Conservation (phyloP, 306 rosid species). For the Quercus gilva region DNA sequence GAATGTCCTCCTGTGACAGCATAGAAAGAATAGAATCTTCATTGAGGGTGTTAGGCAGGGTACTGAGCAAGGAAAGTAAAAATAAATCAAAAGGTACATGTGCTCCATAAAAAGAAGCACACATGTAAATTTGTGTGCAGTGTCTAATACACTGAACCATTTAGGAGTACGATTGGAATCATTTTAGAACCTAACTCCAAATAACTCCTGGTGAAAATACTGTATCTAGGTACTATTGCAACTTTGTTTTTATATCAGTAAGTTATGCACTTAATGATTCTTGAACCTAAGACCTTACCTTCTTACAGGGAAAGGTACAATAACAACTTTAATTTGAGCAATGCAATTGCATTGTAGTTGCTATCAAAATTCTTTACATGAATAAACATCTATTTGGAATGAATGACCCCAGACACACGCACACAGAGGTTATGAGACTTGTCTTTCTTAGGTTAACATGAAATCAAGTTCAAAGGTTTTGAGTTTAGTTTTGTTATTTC, state of each 20-base stretch:
- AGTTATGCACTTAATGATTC: not conserved
- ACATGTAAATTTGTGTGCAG: too few species aligned
- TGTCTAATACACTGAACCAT: too few species aligned
- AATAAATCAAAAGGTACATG: not conserved
- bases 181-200: too few species aligned
- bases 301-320: not conserved
- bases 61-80: not conserved
- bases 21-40: slow-evolving; percentile 1
- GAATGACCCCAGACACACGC: not conserved
- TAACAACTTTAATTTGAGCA: not conserved
- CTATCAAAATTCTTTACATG: not conserved
- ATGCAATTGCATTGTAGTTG: not conserved
- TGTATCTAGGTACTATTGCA: too few species aligned
- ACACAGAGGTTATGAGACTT: not conserved
- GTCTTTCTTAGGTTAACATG: not conserved
- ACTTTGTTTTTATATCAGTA: not conserved
- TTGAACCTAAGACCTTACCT: not conserved
- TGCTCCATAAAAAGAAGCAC: not conserved
- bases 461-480: not conserved
- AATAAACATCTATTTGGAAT: not conserved
- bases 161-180: too few species aligned
- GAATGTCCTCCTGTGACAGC: slow-evolving; percentile 57
- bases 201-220: too few species aligned
- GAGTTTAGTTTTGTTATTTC: not conserved
- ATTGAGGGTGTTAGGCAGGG: slow-evolving; percentile 1